Evolutionary conservation across 2,329 filamentous ascomycete species (phyloP), one percentile per base, ranked within the genome.

Genomic region (Fonsecaea monophora): DNA sequence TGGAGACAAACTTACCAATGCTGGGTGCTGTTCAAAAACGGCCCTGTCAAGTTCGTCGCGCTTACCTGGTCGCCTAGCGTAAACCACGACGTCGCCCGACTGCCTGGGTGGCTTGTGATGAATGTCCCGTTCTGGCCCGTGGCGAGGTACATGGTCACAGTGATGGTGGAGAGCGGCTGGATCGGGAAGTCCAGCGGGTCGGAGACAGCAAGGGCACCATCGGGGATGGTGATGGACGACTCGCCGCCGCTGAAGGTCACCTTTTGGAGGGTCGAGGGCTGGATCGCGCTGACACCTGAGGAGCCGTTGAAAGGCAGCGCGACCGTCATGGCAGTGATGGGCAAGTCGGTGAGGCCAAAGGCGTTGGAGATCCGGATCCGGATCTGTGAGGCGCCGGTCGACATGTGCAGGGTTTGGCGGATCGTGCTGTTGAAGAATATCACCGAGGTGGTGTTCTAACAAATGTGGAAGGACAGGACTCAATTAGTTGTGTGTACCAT

Each of bases 101-200:
- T 89, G 4, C 88, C 88, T 0, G 89, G 88, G 66, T 91, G 89
- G 0, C 83, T 84, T 0, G 88, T 90, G 62, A 91, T 87, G 34
- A 78, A 80, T 63, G 81, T 84, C 0, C 84, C 83, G 1, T 78
- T 74, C 73, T 90, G 88, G 0, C 88, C 89, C 0, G 77, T 68
- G 34, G 82, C 79, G 1, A 86, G 80, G 73, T 89, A 90, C 15
- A 90, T 77, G 9, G 82, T 86, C 1, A 91, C 79, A 1, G 84
- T 84, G 50, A 90, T 73, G 71, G 85, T 85, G 0, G 82, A 80
- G 62, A 84, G 82, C 0, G 84, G 75, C 12, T 79, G 76, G 60
- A 88, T 77, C 2, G 79, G 74, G 69, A 89, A 85, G 68, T 86
- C 78, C 60, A 90, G 77, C 0, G 87, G 85, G 73, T 90, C 88